phyloP scores from a whole-genome alignment of 2,329 filamentous ascomycete genomes.

The Cordyceps cateniannulata region DNA sequence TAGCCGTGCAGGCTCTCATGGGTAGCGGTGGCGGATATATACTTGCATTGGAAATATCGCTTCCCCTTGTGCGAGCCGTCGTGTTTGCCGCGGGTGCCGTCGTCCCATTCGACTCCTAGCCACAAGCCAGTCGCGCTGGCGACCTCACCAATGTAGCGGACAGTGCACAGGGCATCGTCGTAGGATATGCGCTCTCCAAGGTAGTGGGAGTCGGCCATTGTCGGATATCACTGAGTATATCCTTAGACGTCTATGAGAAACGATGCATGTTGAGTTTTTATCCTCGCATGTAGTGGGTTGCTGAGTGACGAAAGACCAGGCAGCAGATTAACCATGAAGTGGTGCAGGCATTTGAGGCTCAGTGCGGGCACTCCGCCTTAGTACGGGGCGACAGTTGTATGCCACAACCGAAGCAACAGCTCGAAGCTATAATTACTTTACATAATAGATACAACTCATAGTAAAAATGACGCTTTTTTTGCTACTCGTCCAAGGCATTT shows the following conservation, averaged over 20 bases:
- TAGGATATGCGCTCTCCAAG: slow-evolving; percentile 76
- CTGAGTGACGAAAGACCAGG: slow-evolving; percentile 11
- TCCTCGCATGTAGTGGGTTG: not conserved
- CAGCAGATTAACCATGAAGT: slow-evolving; percentile 16
- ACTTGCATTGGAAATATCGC: slow-evolving; percentile 76
- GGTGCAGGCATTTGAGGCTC: not conserved
- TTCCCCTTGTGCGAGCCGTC: slow-evolving; percentile 73
- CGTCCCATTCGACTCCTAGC: slow-evolving; percentile 97
- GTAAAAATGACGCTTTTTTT: not conserved
- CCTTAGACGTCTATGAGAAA: not conserved
- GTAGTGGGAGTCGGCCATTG: slow-evolving; percentile 36
- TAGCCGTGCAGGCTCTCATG: not conserved
- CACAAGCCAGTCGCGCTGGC: slow-evolving; percentile 70
- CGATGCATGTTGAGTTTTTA: not conserved
- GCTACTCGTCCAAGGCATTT: not conserved
- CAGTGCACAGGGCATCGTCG: slow-evolving; percentile 69
- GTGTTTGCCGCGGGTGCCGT: slow-evolving; percentile 80
- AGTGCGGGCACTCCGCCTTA: not conserved
- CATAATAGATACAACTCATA: not conserved
- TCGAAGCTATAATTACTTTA: not conserved
- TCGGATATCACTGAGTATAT: not conserved
- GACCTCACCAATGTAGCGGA: slow-evolving; percentile 75
- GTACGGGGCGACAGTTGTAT: not conserved
- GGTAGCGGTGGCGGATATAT: not conserved
- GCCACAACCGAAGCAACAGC: not conserved